Evolutionary conservation across 495 filamentous ascomycete species (phyloP), one percentile per base, ranked within the genome.

Genomic region (Darksidea phi): DNA sequence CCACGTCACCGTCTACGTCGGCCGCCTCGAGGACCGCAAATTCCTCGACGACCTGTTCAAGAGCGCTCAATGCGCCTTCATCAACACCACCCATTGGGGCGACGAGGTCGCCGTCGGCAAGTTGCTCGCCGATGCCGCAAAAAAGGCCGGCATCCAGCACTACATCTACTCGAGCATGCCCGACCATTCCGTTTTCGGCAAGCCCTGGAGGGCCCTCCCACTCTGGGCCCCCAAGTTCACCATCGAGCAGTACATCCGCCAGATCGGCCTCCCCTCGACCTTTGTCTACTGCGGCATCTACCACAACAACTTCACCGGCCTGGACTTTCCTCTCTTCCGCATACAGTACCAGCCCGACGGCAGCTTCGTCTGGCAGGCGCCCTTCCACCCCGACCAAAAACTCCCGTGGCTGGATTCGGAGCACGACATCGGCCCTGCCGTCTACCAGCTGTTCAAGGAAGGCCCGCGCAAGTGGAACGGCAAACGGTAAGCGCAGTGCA

Each of bases 371-470:
- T 98, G 94, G 94, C 86, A 87, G 67, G 95, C 94, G 0, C 94
- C 94, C 0, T 98, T 98, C 73, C 88, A 96, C 62, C 86, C 89
- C 4, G 83, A 96, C 60, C 86, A 86, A 28, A 86, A 87, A 17
- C 78, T 98, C 24, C 94, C 94, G n/a, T 98, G 93, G 90, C 80
- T 98, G 15, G 94, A 98, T 66, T 92, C 92, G 11, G 94, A 98
- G 72, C 94, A 98, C 69, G 94, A 98, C 63, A 87, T 97, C 6
- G 94, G 94, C 2, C 90, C 94, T n/a, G 88, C 94, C 0, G 84
- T 98, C 15, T 79, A 96, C 15, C 94, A 97, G 74, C 86, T 98
- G 60, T 88, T 97, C 79, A 98, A 96, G 72, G 92, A 97, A 68
- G 94, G 94, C 1, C 79, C 86, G 1, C 79, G 80, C 68, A 91